Evolutionary conservation across 2,329 filamentous ascomycete genomes (phyloP).

Genomic region (Cercospora janseana): DNA sequence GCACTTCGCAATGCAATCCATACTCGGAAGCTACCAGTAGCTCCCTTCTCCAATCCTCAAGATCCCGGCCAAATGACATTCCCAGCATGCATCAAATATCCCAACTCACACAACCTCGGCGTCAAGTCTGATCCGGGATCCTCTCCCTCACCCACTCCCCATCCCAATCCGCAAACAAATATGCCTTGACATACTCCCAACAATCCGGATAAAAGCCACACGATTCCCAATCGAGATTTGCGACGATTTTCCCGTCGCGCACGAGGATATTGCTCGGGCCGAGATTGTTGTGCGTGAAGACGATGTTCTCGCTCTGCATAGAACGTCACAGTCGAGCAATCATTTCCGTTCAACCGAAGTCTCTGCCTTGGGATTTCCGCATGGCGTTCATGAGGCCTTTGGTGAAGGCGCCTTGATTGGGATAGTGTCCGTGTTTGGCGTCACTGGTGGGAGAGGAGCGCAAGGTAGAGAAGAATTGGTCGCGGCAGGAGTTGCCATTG

Average conservation of each 20-base stretch:
- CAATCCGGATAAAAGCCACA: constrained; percentile 21
- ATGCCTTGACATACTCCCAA: constrained; percentile 20
- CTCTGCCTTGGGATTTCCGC: not conserved
- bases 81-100: constrained; percentile 10
- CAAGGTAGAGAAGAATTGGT: constrained; percentile 16
- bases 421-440: not conserved
- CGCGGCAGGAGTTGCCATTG: constrained; percentile 5
- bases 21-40: too few species aligned
- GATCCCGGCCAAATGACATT: constrained; percentile 6
- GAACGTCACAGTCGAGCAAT: constrained; percentile 8
- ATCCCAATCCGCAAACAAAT: constrained; percentile 16
- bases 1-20: too few species aligned
- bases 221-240: constrained; percentile 24
- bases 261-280: constrained; percentile 24
- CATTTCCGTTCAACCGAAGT: constrained; percentile 10
- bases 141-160: constrained; percentile 10
- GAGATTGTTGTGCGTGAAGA: constrained; percentile 26
- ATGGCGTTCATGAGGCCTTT: constrained; percentile 8
- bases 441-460: too few species aligned
- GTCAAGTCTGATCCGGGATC: constrained; percentile 14
- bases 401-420: constrained; percentile 1
- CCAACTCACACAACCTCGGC: constrained; percentile 7
- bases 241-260: constrained; percentile 17
- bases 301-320: constrained; percentile 11
- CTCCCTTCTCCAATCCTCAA: not conserved